Base-by-base conservation (phyloP, 225 moss, liverwort and hornwort genomes). In the Polytrichum formosum region DNA sequence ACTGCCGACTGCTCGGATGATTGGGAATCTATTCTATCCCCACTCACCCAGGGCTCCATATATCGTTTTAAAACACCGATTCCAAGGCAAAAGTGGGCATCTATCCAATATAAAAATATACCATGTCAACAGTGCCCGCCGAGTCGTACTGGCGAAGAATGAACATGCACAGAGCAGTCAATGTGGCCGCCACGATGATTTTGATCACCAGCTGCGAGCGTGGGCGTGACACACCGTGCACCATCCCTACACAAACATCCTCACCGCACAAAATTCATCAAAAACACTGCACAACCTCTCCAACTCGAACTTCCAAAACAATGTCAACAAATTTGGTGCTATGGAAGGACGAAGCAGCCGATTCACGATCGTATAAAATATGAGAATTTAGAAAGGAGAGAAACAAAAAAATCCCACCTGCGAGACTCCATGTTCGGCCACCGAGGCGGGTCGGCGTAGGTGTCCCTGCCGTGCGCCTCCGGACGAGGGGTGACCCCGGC, bases 101-200 rank as follows among this genome's bases (percentile, higher is more conserved):
- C 4, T 16, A 13, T 75, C 58, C n/a, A 29, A 66, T 6, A 2
- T n/a, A 7, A 60, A 60, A 7, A 22, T 7, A 10, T 72, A 93
- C 93, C 92, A 89, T 81, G 56, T 83, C 82, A 54, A 90, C 84
- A 54, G 85, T 84, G 68, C 90, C 80, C 17, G 90, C 86, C 53
- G 92, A 85, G 67, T 92, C 91, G 17, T 92, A 95, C 54, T 91
- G 92, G 56, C 85, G 89, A 53, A 95, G 84, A 70, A 92, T 95
- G 65, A 95, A 81, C 95, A 95, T 95, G 77, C 95, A 95, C 28
- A 95, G 85, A 30, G 79, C 83, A 69, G 92, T 92, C 29, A 95
- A 80, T 10, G 84, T 81, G 9, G 86, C 91, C 56, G 92, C 91
- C 56, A 95, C 85, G 23, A 89, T 67, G 55, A 95, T 64, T 74